Evolutionary conservation across 208 protist species (phyloP).

Genomic region (Trypanosoma congolense): DNA sequence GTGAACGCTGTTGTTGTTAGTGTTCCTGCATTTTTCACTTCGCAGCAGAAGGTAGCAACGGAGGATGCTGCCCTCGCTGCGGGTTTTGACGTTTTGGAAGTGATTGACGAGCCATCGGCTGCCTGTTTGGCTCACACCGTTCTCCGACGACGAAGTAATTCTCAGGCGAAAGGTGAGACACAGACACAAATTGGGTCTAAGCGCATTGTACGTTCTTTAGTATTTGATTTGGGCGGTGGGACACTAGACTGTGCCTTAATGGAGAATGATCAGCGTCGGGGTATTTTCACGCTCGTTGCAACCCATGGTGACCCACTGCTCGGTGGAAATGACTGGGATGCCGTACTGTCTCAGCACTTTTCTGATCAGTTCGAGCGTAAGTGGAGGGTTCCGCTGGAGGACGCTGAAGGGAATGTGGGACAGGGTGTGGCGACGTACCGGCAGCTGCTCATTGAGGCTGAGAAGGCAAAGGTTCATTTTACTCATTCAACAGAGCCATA

Average conservation of each 20-base stretch:
- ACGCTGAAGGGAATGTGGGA: slow-evolving; percentile 80
- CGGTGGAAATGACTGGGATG: slow-evolving; percentile 91
- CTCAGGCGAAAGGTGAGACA: slow-evolving; percentile 5
- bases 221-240: slow-evolving; percentile 90
- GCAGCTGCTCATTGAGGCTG: slow-evolving; percentile 70
- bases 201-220: slow-evolving; percentile 61
- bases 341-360: slow-evolving; percentile 78
- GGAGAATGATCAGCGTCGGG: slow-evolving; percentile 63
- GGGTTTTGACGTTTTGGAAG: slow-evolving; percentile 88
- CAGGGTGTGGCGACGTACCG: slow-evolving; percentile 69
- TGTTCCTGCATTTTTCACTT: slow-evolving; percentile 91
- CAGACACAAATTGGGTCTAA: slow-evolving; percentile 25
- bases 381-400: slow-evolving; percentile 84
- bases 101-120: slow-evolving; percentile 91
- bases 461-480: slow-evolving; percentile 90
- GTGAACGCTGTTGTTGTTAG: slow-evolving; percentile 85
- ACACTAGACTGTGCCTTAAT: slow-evolving; percentile 90
- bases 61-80: slow-evolving; percentile 88
- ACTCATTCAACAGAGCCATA: slow-evolving; percentile 86
- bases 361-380: slow-evolving; percentile 77
- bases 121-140: slow-evolving; percentile 87
- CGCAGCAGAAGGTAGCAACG: slow-evolving; percentile 89
- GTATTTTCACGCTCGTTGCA: slow-evolving; percentile 73
- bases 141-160: slow-evolving; percentile 24
- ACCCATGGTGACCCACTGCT: slow-evolving; percentile 88